Evolutionary conservation across 768 basidiomycete genomes (phyloP).

Genomic region (Tricholoma terreum): DNA sequence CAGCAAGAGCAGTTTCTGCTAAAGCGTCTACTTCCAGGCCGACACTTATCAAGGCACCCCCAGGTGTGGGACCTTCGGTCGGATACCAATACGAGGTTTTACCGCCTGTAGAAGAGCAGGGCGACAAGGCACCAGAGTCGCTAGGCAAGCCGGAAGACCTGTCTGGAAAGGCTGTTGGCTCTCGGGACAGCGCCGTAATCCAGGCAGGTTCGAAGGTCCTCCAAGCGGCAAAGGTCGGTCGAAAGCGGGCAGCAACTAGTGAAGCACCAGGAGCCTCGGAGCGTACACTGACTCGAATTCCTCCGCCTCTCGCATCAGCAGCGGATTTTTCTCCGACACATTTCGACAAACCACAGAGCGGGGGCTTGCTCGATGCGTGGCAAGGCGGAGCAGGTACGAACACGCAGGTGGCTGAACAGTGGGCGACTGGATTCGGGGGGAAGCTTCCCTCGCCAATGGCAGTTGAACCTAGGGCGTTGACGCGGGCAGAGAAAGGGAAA

Average conservation of each 20-base stretch:
- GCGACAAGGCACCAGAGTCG: neutral
- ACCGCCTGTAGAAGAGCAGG: neutral
- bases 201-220: neutral
- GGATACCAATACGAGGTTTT: neutral
- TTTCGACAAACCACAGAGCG: neutral
- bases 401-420: neutral
- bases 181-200: too few relatives aligned
- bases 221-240: neutral
- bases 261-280: neutral
- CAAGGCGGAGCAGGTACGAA: neutral
- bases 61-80: neutral
- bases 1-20: too few relatives aligned
- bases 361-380: neutral
- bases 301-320: neutral
- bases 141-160: too few relatives aligned
- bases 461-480: neutral
- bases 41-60: neutral
- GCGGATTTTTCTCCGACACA: neutral
- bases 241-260: neutral
- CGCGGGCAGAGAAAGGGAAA: neutral
- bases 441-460: neutral
- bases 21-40: neutral
- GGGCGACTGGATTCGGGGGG: neutral
- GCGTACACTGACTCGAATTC: neutral
- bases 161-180: too few relatives aligned